A percentile compares a stretch with the other conserved stretches of the same genome.
phyloP scores from a whole-genome alignment of 371 early-diverging fungal species.

The Syncephalastrum monosporum region DNA sequence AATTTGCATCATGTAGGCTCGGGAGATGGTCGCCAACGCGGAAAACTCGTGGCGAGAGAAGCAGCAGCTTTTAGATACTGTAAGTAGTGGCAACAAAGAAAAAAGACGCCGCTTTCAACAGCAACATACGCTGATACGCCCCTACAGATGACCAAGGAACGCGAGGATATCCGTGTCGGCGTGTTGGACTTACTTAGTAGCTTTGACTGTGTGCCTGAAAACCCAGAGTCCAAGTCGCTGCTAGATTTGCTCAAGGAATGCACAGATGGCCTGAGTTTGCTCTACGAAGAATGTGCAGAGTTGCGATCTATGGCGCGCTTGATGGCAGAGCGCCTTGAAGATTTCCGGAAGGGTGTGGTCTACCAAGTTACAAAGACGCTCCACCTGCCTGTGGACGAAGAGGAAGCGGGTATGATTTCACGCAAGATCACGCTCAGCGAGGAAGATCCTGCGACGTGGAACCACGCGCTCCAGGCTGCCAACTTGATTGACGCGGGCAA shows the following conservation, averaged over 20 bases:
- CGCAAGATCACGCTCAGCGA: conserved; percentile 26
- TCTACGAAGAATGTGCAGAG: conserved; percentile 28
- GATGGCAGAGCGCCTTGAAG: conserved; percentile 45
- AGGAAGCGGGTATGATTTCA: conserved; percentile 29
- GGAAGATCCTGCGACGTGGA: conserved; percentile 35
- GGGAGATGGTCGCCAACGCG: conserved; percentile 49
- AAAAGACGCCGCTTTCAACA: background rate
- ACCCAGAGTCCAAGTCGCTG: conserved; percentile 7
- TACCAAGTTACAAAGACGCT: conserved; percentile 40
- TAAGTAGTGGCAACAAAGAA: background rate
- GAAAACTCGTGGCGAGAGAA: conserved; percentile 53
- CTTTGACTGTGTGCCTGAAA: background rate
- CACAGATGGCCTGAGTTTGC: background rate
- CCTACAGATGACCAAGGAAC: too few species aligned
- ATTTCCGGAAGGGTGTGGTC: conserved; percentile 29
- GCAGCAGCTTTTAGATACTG: conserved; percentile 28
- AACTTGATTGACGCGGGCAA: conserved; percentile 28
- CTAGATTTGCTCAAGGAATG: conserved; percentile 8
- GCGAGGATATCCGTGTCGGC: too few species aligned
- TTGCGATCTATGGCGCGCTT: conserved; percentile 25
- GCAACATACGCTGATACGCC: too few species aligned
- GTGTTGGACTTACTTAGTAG: background rate
- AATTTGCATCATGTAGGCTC: conserved; percentile 18
- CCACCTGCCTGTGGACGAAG: conserved; percentile 44
- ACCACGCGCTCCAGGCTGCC: conserved; percentile 30